These are phyloP conservation scores for Boletus rubroflammeus DNA, from an alignment of 768 basidiomycete species.

Conservation along the genomic window DNA sequence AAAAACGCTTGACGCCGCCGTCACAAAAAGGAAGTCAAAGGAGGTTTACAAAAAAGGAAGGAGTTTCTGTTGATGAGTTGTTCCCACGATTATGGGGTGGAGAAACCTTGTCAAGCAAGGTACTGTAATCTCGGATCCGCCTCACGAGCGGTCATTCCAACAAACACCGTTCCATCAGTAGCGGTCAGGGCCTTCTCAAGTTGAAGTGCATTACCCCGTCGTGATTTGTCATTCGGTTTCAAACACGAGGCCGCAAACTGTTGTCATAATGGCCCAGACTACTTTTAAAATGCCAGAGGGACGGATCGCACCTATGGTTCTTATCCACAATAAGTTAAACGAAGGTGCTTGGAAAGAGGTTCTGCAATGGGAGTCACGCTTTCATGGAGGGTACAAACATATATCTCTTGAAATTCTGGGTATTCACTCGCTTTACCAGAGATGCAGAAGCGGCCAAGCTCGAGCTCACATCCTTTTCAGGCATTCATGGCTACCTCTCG, in stretches of 20 bases:
- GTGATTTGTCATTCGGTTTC: not conserved
- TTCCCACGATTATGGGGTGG: too few species aligned
- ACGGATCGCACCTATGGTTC: constrained; percentile 1
- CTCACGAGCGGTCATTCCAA: not conserved
- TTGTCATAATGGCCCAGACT: not conserved
- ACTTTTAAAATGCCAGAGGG: not conserved
- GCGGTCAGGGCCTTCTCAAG: not conserved
- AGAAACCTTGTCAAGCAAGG: too few species aligned
- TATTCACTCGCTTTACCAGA: not conserved
- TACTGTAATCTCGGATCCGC: not conserved
- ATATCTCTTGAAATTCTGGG: not conserved
- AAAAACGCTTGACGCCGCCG: too few species aligned
- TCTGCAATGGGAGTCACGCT: constrained; percentile 13
- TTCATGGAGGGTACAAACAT: constrained; percentile 12
- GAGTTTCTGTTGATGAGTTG: too few species aligned
- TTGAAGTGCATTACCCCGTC: not conserved
- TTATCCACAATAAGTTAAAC: constrained; percentile 10
- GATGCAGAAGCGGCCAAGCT: constrained; percentile 4
- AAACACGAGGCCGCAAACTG: not conserved
- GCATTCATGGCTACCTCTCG: constrained; percentile 12
- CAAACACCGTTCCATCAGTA: not conserved
- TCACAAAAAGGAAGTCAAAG: too few species aligned
- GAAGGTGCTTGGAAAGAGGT: constrained; percentile 10
- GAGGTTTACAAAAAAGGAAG: too few species aligned
- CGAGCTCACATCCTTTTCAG: constrained; percentile 11